Evolutionary conservation across 2,329 filamentous ascomycete genomes (phyloP).

Genomic region (Geoglossum cookeanum): DNA sequence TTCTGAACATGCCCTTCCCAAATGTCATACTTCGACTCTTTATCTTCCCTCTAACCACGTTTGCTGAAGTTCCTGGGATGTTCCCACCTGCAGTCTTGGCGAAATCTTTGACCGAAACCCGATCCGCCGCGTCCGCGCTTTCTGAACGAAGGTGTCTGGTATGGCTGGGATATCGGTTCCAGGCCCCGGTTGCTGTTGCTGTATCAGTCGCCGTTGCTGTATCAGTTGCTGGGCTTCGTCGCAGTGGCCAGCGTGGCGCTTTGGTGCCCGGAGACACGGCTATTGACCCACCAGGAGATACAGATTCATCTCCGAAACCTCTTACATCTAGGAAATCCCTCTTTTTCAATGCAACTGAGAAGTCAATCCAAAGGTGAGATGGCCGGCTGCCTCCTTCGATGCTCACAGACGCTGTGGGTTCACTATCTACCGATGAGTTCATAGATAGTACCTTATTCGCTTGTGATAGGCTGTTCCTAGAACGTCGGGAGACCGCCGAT

Average conservation of each 20-base stretch:
- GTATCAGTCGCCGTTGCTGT: conserved; percentile 7
- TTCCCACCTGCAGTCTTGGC: neutral
- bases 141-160: conserved; percentile 7
- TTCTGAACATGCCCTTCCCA: conserved; percentile 6
- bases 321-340: neutral
- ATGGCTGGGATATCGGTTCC: conserved; percentile 12
- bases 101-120: conserved; percentile 12
- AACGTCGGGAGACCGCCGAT: neutral
- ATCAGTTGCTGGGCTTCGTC: conserved; percentile 6
- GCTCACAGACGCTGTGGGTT: neutral
- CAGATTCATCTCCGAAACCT: neutral
- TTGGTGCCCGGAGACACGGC: neutral
- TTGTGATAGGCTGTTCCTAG: neutral
- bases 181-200: conserved; percentile 8
- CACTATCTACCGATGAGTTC: neutral
- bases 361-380: neutral
- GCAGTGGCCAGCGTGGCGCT: neutral
- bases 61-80: neutral
- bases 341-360: neutral
- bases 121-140: conserved; percentile 8
- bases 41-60: neutral
- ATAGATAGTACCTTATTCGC: neutral
- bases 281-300: neutral
- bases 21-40: conserved; percentile 4
- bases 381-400: neutral